Percentiles rank a stretch among this genome's conserved stretches.
Conservation (phyloP, 2,329 filamentous ascomycete genomes). For the Paecilomyces sp. region DNA sequence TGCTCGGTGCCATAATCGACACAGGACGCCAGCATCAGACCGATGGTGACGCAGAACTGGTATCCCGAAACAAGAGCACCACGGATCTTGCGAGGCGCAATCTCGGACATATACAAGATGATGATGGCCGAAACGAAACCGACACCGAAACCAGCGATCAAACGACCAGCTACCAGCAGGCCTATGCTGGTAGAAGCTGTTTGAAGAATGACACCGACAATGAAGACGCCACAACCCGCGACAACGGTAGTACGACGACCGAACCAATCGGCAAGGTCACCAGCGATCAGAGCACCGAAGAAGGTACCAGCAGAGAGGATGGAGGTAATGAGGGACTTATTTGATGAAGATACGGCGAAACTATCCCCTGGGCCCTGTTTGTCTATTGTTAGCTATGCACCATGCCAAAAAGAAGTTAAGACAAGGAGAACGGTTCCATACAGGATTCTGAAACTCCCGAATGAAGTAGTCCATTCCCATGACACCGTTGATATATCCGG, state of each 20-base stretch:
- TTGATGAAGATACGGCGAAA: conserved; percentile 40
- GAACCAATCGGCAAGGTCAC: conserved; percentile 68
- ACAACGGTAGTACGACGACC: conserved; percentile 61
- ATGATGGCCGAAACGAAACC: conserved; percentile 48
- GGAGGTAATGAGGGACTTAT: conserved; percentile 61
- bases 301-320: conserved; percentile 74
- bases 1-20: conserved; percentile 66
- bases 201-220: conserved; percentile 49
- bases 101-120: conserved; percentile 76
- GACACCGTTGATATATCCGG: conserved; percentile 38
- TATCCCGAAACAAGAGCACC: conserved; percentile 74
- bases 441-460: conserved; percentile 18
- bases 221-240: conserved; percentile 55
- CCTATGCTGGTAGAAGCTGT: conserved; percentile 53
- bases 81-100: conserved; percentile 60
- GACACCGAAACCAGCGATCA: conserved; percentile 68
- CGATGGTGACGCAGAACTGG: conserved; percentile 77
- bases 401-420: neutral
- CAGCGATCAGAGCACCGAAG: conserved; percentile 69
- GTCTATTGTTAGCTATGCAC: neutral
- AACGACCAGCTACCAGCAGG: conserved; percentile 62
- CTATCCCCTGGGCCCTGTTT: neutral
- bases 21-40: conserved; percentile 66
- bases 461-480: conserved; percentile 35
- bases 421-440: conserved; percentile 4